phyloP scores from a whole-genome alignment of 2,329 filamentous ascomycete species.

The Fonsecaea multimorphosa region DNA sequence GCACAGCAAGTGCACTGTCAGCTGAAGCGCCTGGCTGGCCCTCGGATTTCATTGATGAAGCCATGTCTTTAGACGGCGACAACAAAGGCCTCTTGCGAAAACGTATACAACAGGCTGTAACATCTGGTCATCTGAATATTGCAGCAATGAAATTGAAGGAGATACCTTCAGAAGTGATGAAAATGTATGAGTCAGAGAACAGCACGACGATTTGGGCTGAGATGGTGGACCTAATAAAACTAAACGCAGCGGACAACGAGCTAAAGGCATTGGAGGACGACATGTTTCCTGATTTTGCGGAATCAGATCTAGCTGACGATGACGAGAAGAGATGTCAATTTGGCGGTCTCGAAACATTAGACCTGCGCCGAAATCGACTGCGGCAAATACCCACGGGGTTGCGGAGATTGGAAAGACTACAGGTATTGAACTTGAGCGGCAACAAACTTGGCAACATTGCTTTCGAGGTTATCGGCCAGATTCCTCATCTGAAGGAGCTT shows the following conservation, averaged over 20 bases:
- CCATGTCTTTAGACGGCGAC: slow-evolving; percentile 63
- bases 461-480: slow-evolving; percentile 75
- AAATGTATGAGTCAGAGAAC: slow-evolving; percentile 81
- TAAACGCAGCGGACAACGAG: slow-evolving; percentile 90
- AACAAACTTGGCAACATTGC: slow-evolving; percentile 78
- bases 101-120: slow-evolving; percentile 73
- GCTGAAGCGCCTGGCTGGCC: neutral
- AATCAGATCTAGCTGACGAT: slow-evolving; percentile 63
- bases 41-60: slow-evolving; percentile 49
- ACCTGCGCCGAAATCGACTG: slow-evolving; percentile 85
- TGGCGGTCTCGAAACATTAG: slow-evolving; percentile 77
- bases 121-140: slow-evolving; percentile 84
- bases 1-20: neutral
- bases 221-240: slow-evolving; percentile 81
- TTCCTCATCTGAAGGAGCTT: slow-evolving; percentile 75
- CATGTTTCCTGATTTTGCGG: slow-evolving; percentile 75
- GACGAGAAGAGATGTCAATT: slow-evolving; percentile 79
- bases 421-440: slow-evolving; percentile 81
- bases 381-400: slow-evolving; percentile 75
- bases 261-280: slow-evolving; percentile 73
- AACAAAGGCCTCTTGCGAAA: slow-evolving; percentile 73
- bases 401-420: slow-evolving; percentile 73
- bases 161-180: slow-evolving; percentile 81
- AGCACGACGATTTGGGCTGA: slow-evolving; percentile 81
- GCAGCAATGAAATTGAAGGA: slow-evolving; percentile 79